Evolutionary conservation across 2,329 filamentous ascomycete genomes (phyloP).

Genomic region (Aureobasidium melanogenum): DNA sequence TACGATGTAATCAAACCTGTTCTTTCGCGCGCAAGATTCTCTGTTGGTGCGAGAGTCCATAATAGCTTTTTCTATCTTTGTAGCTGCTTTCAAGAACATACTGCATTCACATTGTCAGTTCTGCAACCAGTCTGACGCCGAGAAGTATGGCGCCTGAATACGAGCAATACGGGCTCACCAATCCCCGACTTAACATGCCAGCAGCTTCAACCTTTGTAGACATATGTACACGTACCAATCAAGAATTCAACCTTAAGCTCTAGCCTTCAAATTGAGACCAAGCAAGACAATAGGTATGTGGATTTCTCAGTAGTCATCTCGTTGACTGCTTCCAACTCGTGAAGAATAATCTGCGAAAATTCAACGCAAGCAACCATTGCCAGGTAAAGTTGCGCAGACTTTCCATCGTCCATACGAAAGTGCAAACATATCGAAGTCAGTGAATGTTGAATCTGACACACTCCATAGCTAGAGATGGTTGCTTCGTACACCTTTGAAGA

Average conservation of each 20-base stretch:
- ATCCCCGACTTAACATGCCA: not conserved
- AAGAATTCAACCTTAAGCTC: too few species aligned
- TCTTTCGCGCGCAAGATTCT: not conserved
- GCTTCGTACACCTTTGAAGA: slow-evolving; percentile 29
- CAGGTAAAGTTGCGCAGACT: not conserved
- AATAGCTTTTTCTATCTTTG: not conserved
- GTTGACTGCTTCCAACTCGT: not conserved
- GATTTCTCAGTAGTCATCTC: too few species aligned
- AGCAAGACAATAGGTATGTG: not conserved
- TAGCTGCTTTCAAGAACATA: not conserved
- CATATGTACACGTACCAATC: too few species aligned
- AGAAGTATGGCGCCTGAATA: not conserved
- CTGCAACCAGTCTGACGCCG: not conserved
- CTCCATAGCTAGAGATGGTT: slow-evolving; percentile 19
- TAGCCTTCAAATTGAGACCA: not conserved
- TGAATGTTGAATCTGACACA: not conserved
- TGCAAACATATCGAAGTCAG: not conserved
- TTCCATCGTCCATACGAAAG: not conserved
- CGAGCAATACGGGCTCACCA: not conserved
- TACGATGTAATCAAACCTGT: not conserved
- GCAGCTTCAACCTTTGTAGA: not conserved
- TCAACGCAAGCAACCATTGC: not conserved
- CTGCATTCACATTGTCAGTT: not conserved
- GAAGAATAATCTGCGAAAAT: not conserved
- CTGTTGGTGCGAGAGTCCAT: not conserved